Base-by-base conservation (phyloP, 2,329 filamentous ascomycete species). In the Xylariaceae sp. region DNA sequence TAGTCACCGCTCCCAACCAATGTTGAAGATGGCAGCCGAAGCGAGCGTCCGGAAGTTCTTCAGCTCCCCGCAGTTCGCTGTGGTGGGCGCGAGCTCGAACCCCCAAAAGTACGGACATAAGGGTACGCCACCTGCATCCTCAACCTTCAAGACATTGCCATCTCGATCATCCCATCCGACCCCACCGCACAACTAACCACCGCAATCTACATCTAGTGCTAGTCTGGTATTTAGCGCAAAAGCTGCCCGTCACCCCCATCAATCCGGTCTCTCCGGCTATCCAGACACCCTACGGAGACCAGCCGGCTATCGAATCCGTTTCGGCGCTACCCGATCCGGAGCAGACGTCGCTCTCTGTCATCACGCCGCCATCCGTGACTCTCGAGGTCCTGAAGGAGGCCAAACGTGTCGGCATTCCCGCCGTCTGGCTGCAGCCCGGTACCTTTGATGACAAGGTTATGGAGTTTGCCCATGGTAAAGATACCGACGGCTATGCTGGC, bases 381-480 rank as follows among this genome's bases (percentile, higher is more conserved):
- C 79, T 86, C 55, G 74, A 84, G 64, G 76, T 95, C 7, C 75
- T 97, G 39, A 77, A 84, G 58, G 88, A 95, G 70, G 94, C 92
- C 0, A 88, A 85, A 70, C 76, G 80, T 52, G 76, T 87, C 10
- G 86, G 91, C 2, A 74, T 95, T 42, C 79, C 82, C 16, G 80
- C 88, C 22, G 85, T 96, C 5, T 96, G 89, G 88, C 74, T 97
- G 61, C 94, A 97, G 73, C 94, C 94, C 0, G 94, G 92, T 1
- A 92, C 84, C 15, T 97, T 88, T 67, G 85, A 96, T 68, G 82
- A 88, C 48, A 82, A 84, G 54, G 87, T 90, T 19, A 68, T 96
- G 58, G 74, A 79, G 39, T 91, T 81, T 70, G 90, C 89, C 2
- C 75, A 78, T 19, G 70, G 61, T 30, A 53, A 51, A 18, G 58